Conservation (phyloP, 139 green algal species). For the Chlamydomonas urium region DNA sequence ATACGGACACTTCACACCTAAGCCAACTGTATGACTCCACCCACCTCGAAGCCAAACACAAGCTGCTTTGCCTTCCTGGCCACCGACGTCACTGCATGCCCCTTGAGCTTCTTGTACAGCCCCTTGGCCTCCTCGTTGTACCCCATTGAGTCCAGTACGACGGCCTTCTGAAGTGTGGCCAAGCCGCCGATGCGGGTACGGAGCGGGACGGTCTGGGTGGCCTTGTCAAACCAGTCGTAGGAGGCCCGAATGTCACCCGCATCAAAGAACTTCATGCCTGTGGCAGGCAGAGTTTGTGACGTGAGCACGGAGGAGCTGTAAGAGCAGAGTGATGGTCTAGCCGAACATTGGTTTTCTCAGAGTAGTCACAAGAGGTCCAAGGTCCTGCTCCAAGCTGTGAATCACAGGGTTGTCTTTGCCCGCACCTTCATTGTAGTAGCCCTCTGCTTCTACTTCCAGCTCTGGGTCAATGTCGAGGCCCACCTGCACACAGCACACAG, state of each 20-base stretch:
- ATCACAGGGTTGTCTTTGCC: too few relatives aligned
- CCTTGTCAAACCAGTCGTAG: conserved; percentile 1
- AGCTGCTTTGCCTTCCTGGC: conserved; percentile 15
- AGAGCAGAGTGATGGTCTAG: too few relatives aligned
- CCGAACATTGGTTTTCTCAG: too few relatives aligned
- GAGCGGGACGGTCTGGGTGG: conserved; percentile 2
- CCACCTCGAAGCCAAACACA: conserved; percentile 4
- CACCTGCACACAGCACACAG: neutral
- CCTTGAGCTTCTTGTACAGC: conserved; percentile 22
- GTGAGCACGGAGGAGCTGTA: too few relatives aligned
- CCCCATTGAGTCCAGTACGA: conserved; percentile 23
- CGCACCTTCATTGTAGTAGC: conserved; percentile 37
- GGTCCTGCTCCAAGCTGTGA: too few relatives aligned
- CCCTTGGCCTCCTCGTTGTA: conserved; percentile 22
- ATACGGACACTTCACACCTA: too few relatives aligned
- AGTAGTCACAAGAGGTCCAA: too few relatives aligned
- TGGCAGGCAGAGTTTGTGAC: too few relatives aligned
- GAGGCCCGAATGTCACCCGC: neutral
- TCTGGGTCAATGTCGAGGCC: conserved; percentile 57
- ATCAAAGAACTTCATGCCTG: conserved; percentile 45
- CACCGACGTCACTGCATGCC: conserved; percentile 11
- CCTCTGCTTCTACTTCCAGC: conserved; percentile 27
- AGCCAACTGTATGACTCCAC: too few relatives aligned
- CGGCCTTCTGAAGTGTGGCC: conserved; percentile 19
- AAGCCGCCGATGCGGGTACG: conserved; percentile 6